Conservation (phyloP, 2,329 filamentous ascomycete species). For the Ascochyta clinopodiicola region DNA sequence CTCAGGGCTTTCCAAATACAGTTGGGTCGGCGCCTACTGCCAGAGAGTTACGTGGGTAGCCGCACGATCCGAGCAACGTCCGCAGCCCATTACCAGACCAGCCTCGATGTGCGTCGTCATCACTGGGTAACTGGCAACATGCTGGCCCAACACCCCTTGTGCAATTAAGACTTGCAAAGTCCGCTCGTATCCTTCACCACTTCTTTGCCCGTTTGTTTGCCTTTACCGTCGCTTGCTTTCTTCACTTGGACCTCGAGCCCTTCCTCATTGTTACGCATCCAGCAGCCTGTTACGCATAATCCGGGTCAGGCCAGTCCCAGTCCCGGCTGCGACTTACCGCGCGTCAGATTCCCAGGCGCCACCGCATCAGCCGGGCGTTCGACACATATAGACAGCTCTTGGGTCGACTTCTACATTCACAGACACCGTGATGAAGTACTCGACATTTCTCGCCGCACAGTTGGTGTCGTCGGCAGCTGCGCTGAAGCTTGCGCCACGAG, state of each 20-base stretch:
- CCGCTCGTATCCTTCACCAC: conserved; percentile 8
- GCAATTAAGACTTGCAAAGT: conserved; percentile 10
- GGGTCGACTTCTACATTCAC: background rate
- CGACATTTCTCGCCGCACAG: conserved; percentile 36
- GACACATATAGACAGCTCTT: conserved; percentile 10
- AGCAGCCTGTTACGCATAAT: conserved; percentile 4
- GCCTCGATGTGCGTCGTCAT: conserved; percentile 15
- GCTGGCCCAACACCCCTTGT: conserved; percentile 6
- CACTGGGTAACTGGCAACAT: background rate
- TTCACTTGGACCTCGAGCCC: too few relatives aligned
- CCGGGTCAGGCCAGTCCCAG: background rate
- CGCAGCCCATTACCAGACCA: background rate
- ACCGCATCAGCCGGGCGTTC: background rate
- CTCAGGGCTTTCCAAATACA: background rate
- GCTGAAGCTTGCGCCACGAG: conserved; percentile 39
- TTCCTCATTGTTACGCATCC: background rate
- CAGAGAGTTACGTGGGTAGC: conserved; percentile 5
- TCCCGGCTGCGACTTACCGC: conserved; percentile 13
- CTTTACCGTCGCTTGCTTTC: background rate
- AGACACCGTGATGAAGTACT: conserved; percentile 39
- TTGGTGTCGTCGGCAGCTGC: conserved; percentile 39
- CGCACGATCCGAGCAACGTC: conserved; percentile 12
- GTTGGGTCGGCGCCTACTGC: conserved; percentile 1
- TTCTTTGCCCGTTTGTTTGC: background rate
- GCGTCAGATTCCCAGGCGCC: conserved; percentile 10